Conservation (phyloP, 164 flowering plant genomes). For the Annona cherimola region DNA sequence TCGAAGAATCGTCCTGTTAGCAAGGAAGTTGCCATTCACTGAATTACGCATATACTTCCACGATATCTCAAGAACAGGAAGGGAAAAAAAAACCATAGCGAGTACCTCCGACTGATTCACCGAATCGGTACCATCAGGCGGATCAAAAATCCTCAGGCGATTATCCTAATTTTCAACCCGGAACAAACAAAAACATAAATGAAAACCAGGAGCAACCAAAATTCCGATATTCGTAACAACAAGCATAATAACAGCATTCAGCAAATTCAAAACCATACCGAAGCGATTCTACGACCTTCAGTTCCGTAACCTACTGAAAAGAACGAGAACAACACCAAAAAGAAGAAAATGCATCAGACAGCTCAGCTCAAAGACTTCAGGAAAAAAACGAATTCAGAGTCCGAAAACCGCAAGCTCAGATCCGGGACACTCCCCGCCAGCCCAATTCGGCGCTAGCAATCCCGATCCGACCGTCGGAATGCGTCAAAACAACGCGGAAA, state of each 20-base stretch:
- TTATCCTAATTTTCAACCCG: constrained; percentile 18
- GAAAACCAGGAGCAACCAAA: not conserved
- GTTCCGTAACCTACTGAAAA: constrained; percentile 34
- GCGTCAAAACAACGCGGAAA: not conserved
- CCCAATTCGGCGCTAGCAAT: not conserved
- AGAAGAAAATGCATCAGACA: not conserved
- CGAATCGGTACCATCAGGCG: constrained; percentile 7
- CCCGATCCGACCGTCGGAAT: not conserved
- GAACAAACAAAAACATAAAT: not conserved
- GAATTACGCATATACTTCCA: not conserved
- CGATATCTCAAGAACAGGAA: not conserved
- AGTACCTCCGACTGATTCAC: constrained; percentile 30
- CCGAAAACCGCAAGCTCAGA: not conserved
- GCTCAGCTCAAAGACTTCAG: not conserved
- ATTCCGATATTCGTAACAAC: not conserved
- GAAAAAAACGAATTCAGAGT: not conserved
- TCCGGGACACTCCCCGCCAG: not conserved
- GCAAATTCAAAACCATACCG: constrained; percentile 16
- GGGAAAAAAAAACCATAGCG: not conserved
- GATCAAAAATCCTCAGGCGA: constrained; percentile 17
- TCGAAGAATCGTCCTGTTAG: constrained; percentile 36
- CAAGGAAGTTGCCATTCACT: not conserved
- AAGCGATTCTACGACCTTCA: constrained; percentile 23
- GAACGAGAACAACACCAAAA: constrained; percentile 1
- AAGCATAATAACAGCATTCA: not conserved